These are phyloP conservation scores for Mucor irregularis DNA, from an alignment of 371 early-diverging fungal species.

Conservation along the genomic window DNA sequence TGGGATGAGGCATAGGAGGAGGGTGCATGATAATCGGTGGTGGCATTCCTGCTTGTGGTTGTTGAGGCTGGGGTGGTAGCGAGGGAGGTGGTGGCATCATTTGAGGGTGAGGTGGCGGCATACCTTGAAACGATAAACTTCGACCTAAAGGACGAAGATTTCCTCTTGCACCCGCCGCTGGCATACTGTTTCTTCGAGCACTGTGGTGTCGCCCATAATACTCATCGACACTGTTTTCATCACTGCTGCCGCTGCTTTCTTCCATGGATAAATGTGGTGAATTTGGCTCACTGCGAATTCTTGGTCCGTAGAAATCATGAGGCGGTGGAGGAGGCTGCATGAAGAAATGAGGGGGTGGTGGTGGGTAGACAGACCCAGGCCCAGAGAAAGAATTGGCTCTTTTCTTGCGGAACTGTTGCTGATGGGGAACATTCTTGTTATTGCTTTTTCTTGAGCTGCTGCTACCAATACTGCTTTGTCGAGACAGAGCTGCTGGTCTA, in stretches of 20 bases:
- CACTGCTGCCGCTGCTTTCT: not conserved
- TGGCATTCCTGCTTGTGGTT: not conserved
- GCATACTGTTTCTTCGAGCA: no score
- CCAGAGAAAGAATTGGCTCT: slow-evolving; percentile 11
- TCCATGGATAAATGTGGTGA: not conserved
- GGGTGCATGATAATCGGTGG: slow-evolving; percentile 7
- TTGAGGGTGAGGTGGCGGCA: slow-evolving; percentile 3
- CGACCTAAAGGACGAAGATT: not conserved
- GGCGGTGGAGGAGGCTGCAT: not conserved
- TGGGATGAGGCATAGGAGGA: slow-evolving; percentile 8
- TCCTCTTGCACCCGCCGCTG: not conserved
- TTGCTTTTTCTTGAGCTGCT: slow-evolving; percentile 9
- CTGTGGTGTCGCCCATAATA: no score
- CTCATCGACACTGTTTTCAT: no score
- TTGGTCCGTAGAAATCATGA: not conserved
- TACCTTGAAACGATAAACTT: slow-evolving; percentile 12
- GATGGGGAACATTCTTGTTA: not conserved
- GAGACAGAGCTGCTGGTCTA: not conserved
- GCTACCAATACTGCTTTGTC: no score
- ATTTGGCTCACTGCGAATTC: not conserved
- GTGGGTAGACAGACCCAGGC: no score
- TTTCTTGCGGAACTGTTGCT: no score
- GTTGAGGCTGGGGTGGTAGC: slow-evolving; percentile 1
- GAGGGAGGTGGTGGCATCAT: slow-evolving; percentile 4
- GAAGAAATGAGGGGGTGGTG: not conserved